Conservation (phyloP, 2,329 filamentous ascomycete species). For the Atkinsonella texensis region DNA sequence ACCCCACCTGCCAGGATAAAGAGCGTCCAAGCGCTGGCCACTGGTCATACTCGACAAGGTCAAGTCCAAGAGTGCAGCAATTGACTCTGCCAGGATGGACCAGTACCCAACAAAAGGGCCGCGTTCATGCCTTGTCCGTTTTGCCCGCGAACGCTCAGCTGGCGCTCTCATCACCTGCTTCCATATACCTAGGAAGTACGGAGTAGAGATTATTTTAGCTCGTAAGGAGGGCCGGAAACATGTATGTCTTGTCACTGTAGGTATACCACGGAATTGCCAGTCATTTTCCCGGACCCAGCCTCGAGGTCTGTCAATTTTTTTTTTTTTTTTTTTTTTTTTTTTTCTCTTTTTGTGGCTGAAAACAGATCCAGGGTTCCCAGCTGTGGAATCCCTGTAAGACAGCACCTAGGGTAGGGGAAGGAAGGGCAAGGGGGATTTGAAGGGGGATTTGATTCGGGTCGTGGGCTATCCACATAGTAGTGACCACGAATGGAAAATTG, state of each 20-base stretch:
- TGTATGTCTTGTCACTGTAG: not conserved
- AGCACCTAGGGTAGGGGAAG: too few species aligned
- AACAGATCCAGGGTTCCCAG: not conserved
- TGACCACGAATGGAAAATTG: too few species aligned
- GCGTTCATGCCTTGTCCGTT: not conserved
- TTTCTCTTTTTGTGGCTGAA: not conserved
- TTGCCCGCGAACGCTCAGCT: not conserved
- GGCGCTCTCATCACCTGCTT: not conserved
- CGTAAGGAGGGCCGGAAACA: not conserved
- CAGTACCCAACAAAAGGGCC: not conserved
- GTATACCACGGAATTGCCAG: not conserved
- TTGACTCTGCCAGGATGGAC: not conserved
- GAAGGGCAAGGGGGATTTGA: too few species aligned
- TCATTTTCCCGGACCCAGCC: not conserved
- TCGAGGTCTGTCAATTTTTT: not conserved
- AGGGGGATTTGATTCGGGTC: too few species aligned
- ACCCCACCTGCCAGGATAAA: not conserved
- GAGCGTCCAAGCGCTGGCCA: not conserved
- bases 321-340: not conserved
- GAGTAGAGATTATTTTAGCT: not conserved
- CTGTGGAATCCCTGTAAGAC: conserved; percentile 1
- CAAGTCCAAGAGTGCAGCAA: not conserved
- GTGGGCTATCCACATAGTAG: too few species aligned
- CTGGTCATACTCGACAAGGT: not conserved
- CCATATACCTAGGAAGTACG: not conserved